These are phyloP conservation scores for Amphicarpaea edgeworthii DNA, from an alignment of 306 rosid species.

Conservation along the genomic window DNA sequence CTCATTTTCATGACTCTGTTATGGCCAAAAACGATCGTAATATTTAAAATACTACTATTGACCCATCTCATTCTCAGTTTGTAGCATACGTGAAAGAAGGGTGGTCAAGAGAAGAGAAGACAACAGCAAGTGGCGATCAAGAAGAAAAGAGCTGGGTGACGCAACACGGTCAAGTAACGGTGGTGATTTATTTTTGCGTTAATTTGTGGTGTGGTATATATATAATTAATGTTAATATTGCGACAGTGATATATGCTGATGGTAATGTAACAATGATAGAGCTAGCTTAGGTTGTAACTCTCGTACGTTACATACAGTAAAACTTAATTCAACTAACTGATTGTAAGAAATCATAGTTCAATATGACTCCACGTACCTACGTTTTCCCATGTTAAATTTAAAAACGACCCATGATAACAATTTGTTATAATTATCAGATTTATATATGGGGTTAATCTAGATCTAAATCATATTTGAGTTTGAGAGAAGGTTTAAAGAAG, in stretches of 20 bases:
- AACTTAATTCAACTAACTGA: constrained; percentile 11
- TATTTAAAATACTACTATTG: constrained; percentile 25
- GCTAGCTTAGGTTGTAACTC: not conserved
- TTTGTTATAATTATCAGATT: not conserved
- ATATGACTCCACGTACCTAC: not conserved
- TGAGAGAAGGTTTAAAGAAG: not conserved
- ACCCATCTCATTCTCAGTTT: not conserved
- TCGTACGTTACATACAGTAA: constrained; percentile 13
- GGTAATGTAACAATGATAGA: constrained; percentile 41
- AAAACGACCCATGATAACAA: not conserved
- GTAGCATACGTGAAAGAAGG: constrained; percentile 31
- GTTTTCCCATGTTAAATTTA: not conserved
- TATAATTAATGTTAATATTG: constrained; percentile 6
- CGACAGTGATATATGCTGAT: constrained; percentile 48
- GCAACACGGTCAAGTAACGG: constrained; percentile 48
- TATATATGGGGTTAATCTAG: not conserved
- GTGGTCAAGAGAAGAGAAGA: constrained; percentile 45
- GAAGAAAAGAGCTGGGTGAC: constrained; percentile 39
- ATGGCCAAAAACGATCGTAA: constrained; percentile 20
- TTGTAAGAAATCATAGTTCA: not conserved
- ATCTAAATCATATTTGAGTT: not conserved
- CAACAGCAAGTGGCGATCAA: constrained; percentile 25
- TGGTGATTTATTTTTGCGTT: constrained; percentile 38
- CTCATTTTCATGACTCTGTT: constrained; percentile 31
- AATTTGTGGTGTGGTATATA: not conserved